Evolutionary conservation across 805 yeast species (phyloP), one percentile per base, ranked within the genome.

Genomic region (Blastobotrys mokoenaii): DNA sequence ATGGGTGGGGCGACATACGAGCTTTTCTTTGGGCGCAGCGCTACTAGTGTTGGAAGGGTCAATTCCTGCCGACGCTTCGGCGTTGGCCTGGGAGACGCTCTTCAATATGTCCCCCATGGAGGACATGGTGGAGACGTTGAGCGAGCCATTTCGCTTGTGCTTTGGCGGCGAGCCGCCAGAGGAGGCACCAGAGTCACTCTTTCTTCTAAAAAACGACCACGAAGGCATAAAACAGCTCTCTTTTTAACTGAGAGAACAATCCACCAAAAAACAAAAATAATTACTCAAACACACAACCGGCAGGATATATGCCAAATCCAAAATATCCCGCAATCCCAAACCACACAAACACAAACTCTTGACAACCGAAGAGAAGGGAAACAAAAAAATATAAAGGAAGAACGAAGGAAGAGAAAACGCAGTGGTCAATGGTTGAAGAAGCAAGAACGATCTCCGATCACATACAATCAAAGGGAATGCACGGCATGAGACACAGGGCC

Each of bases 51-150:
- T 30, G 17, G 12, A 27, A 32, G 9, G 30, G 16, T 14, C 34
- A 5, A 34, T 9, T 9, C n/a, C 27, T 16, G 36, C 18, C 14
- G 15, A 38, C 20, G 40, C 44, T 4, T 45, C 18, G 12, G 46
- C 45, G 40, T 48, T 52, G 32, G 53, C 53, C 29, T 46, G 52
- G 6, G 56, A 45, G 2, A 54, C 56, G 14, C 51, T 44, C 25
- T 47, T 35, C 30, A 52, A 44, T 29, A 54, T 54, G 14, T 52
- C 56, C 22, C 46, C 49, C 11, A 45, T 42, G 5, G 55, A 51
- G 22, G 53, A 50, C 46, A 48, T 34, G 35, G 57, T 54, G 16
- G 56, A 52, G 15, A 54, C 53, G 34, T 31, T n/a, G 31, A 15
- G 38, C 11, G 37, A 20, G 22, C 3, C 12, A 12, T 10, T 7